Evolutionary conservation across 73 alveolate species (phyloP), one percentile per base, ranked within the genome.

Genomic region (Paramecium octaurelia): DNA sequence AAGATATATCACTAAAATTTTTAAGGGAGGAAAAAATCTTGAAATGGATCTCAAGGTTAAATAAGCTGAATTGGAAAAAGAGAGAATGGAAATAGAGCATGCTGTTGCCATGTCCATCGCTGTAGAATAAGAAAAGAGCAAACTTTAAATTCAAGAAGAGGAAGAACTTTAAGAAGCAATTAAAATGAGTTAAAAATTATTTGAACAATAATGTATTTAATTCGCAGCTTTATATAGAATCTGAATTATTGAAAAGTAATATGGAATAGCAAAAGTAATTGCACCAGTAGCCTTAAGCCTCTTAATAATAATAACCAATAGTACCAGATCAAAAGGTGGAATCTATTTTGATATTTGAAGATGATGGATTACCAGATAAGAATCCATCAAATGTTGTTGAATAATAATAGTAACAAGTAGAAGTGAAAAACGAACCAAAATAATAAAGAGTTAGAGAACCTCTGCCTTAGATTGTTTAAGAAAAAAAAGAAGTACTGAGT

Each of bases 51-150:
- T 42, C 34, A 18, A 58, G 23, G 31, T 58, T 9, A 21, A 24
- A 34, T 7, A 54, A 31, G 86, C 27, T 10, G 64, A 58, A 36
- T 20, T 58, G 24, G 87, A 38, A 58, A 58, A 58, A 34, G 70
- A 86, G 60, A 54, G 85, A 86, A 58, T 69, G 93, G 91, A 88
- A 88, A 88, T 88, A 20, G 93, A 88, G 68, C 91, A 88, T 70
- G 93, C 93, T 54, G 71, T 88, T 18, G 70, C 86, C 5, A 88
- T 88, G 93, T 69, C 90, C 8, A 36, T 88, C 10, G 93, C 93
- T 14, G 91, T 80, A 5, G 93, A 88, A 40, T 29, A 88, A 43
- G 91, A 88, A 70, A 88, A 69, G 18, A 70, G 50, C 27, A 88
- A 88, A 36, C 58, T 88, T 3, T 29, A 48, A 21, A 58, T 43